Conservation (phyloP, 495 filamentous ascomycete genomes). For the Rusavskia elegans region DNA sequence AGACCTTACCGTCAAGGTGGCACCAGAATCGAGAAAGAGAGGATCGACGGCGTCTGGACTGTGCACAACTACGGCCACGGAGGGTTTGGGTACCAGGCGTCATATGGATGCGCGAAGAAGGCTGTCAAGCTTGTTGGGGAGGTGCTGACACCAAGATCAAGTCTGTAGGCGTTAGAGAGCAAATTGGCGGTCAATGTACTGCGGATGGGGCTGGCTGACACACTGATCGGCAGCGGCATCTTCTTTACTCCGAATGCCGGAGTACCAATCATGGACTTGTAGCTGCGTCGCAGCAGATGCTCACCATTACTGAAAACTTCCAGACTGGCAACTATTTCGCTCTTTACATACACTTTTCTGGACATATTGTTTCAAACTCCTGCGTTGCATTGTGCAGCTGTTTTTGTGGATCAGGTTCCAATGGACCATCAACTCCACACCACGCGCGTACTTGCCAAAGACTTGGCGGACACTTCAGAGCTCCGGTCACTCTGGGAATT, state of each 20-base stretch:
- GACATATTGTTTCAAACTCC: too few species aligned
- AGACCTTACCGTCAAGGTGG: conserved; percentile 63
- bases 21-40: conserved; percentile 69
- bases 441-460: background rate
- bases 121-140: conserved; percentile 59
- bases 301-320: too few species aligned
- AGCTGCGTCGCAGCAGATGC: too few species aligned
- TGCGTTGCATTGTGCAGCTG: too few species aligned
- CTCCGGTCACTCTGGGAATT: background rate
- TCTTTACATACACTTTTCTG: too few species aligned
- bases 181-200: too few species aligned
- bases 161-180: background rate
- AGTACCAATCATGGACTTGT: too few species aligned
- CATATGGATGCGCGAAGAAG: conserved; percentile 64
- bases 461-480: background rate
- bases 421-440: background rate
- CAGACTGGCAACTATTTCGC: too few species aligned
- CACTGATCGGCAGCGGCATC: too few species aligned
- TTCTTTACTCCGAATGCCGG: too few species aligned
- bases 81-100: conserved; percentile 81
- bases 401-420: background rate
- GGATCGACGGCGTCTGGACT: conserved; percentile 49
- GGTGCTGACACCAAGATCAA: conserved; percentile 17
- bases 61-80: conserved; percentile 97
- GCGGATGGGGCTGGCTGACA: background rate